Conservation (phyloP, 306 rosid species). For the Morella rubra region DNA sequence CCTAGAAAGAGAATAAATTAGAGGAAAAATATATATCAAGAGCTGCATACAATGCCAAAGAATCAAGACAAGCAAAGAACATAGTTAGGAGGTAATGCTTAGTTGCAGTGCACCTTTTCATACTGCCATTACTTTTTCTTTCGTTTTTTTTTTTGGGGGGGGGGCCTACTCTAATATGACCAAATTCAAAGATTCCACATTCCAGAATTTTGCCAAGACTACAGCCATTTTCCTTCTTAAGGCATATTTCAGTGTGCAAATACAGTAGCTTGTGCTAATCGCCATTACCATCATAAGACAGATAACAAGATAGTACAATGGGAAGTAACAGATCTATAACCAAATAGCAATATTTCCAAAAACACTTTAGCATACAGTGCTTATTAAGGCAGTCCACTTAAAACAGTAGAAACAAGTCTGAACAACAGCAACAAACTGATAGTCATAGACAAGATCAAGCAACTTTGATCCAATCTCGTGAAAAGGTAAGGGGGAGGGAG, state of each 20-base stretch:
- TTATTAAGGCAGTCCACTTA: background rate
- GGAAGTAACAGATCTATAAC: background rate
- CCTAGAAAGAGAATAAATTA: constrained; percentile 47
- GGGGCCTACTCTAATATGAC: background rate
- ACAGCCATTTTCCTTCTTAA: background rate
- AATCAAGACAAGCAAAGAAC: background rate
- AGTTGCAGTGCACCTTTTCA: background rate
- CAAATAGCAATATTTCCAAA: background rate
- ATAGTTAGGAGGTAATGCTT: background rate
- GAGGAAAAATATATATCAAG: constrained; percentile 20
- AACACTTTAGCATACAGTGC: background rate
- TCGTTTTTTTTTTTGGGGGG: too few species aligned
- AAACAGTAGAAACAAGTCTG: background rate
- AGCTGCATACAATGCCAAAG: constrained; percentile 10
- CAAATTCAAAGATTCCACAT: background rate
- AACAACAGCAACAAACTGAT: background rate
- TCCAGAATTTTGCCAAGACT: background rate
- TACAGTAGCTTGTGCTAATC: background rate
- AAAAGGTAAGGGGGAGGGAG: constrained; percentile 8
- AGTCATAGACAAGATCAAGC: background rate
- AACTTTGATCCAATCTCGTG: constrained; percentile 15
- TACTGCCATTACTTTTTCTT: too few species aligned
- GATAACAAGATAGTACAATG: background rate
- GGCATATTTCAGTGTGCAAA: background rate
- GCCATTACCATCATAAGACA: background rate